phyloP scores from a whole-genome alignment of 2,329 filamentous ascomycete species.

The Fusarium sp. region DNA sequence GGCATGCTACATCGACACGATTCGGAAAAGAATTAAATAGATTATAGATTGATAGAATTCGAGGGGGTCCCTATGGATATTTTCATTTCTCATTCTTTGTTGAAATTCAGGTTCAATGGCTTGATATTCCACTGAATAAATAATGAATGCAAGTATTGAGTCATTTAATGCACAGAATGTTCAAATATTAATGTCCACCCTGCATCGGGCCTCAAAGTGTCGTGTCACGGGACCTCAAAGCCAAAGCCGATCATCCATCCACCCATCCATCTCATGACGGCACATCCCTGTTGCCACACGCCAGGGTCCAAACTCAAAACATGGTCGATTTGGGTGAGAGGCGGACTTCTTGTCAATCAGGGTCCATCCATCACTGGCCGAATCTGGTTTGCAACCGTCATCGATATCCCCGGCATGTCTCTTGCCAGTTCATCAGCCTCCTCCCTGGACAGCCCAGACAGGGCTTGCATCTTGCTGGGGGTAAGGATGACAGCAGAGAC shows the following conservation, averaged over 20 bases:
- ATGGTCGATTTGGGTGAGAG: slow-evolving; percentile 16
- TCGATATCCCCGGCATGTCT: slow-evolving; percentile 13
- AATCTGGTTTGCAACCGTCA: slow-evolving; percentile 21
- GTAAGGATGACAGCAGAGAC: neutral
- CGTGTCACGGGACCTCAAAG: neutral
- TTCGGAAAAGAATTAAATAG: neutral
- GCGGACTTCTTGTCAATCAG: slow-evolving; percentile 22
- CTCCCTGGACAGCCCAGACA: neutral
- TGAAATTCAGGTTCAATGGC: neutral
- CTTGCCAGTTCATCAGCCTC: slow-evolving; percentile 2
- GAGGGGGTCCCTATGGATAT: neutral
- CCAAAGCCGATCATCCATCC: neutral
- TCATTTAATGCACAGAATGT: neutral
- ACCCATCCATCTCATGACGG: neutral
- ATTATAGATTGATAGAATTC: neutral
- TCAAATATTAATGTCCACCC: neutral
- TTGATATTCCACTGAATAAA: neutral
- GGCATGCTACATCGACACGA: neutral
- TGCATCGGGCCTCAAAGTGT: neutral
- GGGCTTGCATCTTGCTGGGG: neutral
- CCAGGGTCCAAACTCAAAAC: slow-evolving; percentile 13
- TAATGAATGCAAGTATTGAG: neutral
- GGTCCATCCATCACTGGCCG: slow-evolving; percentile 19
- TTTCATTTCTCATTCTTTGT: neutral
- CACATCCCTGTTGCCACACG: neutral